Evolutionary conservation across 805 yeast genomes (phyloP).

Genomic region (Maudiozyma barnettii): DNA sequence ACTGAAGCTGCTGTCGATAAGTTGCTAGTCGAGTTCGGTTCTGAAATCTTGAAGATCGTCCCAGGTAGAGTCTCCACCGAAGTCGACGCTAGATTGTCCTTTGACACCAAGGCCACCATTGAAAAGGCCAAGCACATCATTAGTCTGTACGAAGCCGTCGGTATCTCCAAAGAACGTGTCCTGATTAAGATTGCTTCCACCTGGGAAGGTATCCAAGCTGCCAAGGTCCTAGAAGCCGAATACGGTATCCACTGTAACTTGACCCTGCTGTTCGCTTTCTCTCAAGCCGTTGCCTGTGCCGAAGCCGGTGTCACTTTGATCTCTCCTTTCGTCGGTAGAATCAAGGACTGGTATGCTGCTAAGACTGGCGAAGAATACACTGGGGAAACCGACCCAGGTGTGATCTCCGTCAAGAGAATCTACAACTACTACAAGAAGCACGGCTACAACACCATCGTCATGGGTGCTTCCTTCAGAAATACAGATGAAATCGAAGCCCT

Average conservation of each 20-base stretch:
- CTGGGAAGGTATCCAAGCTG: slow-evolving; percentile 99
- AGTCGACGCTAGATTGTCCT: slow-evolving; percentile 96
- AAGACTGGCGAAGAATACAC: slow-evolving; percentile 80
- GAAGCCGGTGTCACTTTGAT: slow-evolving; percentile 94
- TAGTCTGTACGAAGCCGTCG: slow-evolving; percentile 72
- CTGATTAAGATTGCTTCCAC: slow-evolving; percentile 96
- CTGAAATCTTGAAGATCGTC: slow-evolving; percentile 82
- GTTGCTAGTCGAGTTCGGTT: slow-evolving; percentile 92
- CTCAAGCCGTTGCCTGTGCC: slow-evolving; percentile 98
- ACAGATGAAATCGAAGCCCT: slow-evolving; percentile 88
- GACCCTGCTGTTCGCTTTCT: slow-evolving; percentile 89
- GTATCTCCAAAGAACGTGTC: slow-evolving; percentile 81
- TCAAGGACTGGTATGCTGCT: slow-evolving; percentile 96
- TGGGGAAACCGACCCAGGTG: slow-evolving; percentile 87
- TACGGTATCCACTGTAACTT: slow-evolving; percentile 90
- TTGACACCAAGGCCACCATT: slow-evolving; percentile 88
- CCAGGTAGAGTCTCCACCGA: slow-evolving; percentile 99
- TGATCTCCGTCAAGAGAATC: slow-evolving; percentile 73
- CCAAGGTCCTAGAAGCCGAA: slow-evolving; percentile 84
- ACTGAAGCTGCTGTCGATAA: slow-evolving; percentile 82
- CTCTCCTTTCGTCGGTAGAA: slow-evolving; percentile 98
- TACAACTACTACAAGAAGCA: slow-evolving; percentile 97
- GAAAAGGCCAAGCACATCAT: slow-evolving; percentile 90
- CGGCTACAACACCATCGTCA: slow-evolving; percentile 93
- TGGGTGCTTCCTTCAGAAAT: slow-evolving; percentile 99